Percentiles rank a stretch among this genome's conserved stretches.
phyloP scores from a whole-genome alignment of 176 grass and related monocot genomes.

The Hordeum marinum region DNA sequence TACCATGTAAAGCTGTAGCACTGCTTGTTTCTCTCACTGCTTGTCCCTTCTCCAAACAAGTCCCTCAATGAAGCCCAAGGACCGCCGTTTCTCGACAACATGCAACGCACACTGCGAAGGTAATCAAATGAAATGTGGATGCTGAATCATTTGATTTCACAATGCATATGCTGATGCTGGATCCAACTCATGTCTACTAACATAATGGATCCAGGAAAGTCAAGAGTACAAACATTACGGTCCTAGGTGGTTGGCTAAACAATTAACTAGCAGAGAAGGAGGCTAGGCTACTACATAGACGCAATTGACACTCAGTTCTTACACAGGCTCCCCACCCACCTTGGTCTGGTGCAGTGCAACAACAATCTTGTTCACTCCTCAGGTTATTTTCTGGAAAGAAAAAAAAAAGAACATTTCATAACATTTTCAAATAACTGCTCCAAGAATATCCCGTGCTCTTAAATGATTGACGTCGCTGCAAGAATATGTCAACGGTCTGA shows the following conservation, averaged over 20 bases:
- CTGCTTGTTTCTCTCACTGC: not conserved
- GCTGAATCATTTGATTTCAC: slow-evolving; percentile 6
- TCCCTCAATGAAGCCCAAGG: slow-evolving; percentile 19
- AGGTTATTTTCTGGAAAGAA: not conserved
- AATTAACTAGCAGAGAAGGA: slow-evolving; percentile 13
- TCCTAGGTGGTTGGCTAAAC: slow-evolving; percentile 13
- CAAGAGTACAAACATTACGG: not conserved
- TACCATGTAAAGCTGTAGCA: not conserved
- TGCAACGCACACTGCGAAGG: not conserved
- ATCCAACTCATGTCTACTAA: slow-evolving; percentile 8
- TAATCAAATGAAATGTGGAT: slow-evolving; percentile 3
- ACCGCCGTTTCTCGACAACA: not conserved
- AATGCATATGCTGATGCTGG: not conserved
- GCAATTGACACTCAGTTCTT: not conserved
- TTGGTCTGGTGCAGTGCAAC: not conserved
- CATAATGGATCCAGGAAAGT: slow-evolving; percentile 17
- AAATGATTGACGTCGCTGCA: not conserved
- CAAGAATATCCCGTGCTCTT: not conserved
- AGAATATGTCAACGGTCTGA: not conserved
- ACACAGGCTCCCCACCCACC: not conserved
- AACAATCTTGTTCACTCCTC: not conserved
- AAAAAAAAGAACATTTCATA: not conserved
- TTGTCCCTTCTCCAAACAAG: slow-evolving; percentile 18
- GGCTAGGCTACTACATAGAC: not conserved
- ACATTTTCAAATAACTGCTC: not conserved